Percentiles rank a stretch among this genome's conserved stretches.
Conservation (phyloP, 2,329 filamentous ascomycete genomes). For the Phoma sp. region DNA sequence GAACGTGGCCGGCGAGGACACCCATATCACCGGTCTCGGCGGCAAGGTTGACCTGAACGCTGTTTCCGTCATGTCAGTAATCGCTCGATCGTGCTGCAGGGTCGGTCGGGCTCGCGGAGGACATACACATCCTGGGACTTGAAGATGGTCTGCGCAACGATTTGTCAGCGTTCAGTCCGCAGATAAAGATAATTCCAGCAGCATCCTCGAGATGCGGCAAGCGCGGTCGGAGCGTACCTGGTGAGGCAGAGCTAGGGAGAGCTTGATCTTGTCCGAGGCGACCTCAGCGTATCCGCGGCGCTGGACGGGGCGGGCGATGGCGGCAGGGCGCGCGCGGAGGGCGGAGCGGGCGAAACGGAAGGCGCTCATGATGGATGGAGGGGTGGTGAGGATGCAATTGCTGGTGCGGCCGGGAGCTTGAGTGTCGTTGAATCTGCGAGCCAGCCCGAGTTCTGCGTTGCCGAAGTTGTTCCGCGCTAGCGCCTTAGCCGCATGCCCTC, state of each 20-base stretch:
- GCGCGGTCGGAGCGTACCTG: conserved; percentile 71
- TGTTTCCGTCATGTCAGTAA: conserved; percentile 51
- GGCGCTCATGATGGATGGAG: conserved; percentile 76
- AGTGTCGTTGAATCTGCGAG: conserved; percentile 33
- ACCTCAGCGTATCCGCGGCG: conserved; percentile 82
- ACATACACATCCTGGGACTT: conserved; percentile 74
- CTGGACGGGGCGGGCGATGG: conserved; percentile 76
- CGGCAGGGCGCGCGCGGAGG: conserved; percentile 77
- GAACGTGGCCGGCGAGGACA: conserved; percentile 98
- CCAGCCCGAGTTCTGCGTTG: conserved; percentile 37
- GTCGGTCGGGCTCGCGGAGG: conserved; percentile 36
- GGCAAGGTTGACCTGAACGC: conserved; percentile 98
- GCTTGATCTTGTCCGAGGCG: conserved; percentile 76
- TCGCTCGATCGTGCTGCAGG: conserved; percentile 26
- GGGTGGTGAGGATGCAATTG: conserved; percentile 48
- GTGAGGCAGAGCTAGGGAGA: conserved; percentile 96
- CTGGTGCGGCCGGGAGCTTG: conserved; percentile 39
- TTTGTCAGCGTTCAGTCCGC: conserved; percentile 31
- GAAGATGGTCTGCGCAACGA: conserved; percentile 65
- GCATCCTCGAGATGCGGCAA: conserved; percentile 9
- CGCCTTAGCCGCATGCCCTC: background rate
- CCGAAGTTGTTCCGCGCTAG: conserved; percentile 19
- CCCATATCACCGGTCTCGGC: conserved; percentile 99
- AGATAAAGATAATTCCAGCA: background rate
- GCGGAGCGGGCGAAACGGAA: conserved; percentile 90